These are phyloP conservation scores for Nannizzia gypsea DNA, from an alignment of 2,329 filamentous ascomycete genomes.

Conservation along the genomic window DNA sequence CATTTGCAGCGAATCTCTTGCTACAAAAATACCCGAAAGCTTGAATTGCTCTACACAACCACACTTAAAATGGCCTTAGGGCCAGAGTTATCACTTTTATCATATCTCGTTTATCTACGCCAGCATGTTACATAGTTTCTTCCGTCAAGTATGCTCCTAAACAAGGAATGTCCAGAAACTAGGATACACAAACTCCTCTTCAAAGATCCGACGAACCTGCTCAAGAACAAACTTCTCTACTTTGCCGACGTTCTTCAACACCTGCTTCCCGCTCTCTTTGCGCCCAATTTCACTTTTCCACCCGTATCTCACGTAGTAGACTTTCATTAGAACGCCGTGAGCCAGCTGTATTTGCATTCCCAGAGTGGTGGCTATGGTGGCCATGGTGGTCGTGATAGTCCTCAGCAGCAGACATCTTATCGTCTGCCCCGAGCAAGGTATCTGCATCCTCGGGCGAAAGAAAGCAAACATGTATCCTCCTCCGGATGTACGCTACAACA, in stretches of 20 bases:
- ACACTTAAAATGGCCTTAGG: background rate
- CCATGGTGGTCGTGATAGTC: conserved; percentile 8
- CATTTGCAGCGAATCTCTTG: background rate
- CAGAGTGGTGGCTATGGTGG: conserved; percentile 4
- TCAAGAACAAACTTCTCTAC: conserved; percentile 96
- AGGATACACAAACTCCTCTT: conserved; percentile 96
- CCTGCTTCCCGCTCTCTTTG: conserved; percentile 81
- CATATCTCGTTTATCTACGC: background rate
- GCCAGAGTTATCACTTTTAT: background rate
- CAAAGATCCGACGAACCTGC: conserved; percentile 91
- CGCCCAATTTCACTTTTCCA: conserved; percentile 97
- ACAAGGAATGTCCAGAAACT: conserved; percentile 98
- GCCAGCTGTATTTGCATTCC: conserved; percentile 15
- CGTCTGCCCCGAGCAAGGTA: conserved; percentile 47
- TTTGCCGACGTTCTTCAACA: conserved; percentile 95
- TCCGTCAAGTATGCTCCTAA: conserved; percentile 28
- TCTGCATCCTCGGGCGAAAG: conserved; percentile 82
- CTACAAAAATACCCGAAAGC: background rate
- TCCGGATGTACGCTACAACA: conserved; percentile 80
- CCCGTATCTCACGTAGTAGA: conserved; percentile 79
- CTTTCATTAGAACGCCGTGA: conserved; percentile 50
- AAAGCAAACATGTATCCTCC: conserved; percentile 86
- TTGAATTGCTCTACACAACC: background rate
- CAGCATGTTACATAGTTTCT: background rate
- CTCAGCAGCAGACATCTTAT: conserved; percentile 9